phyloP scores from a whole-genome alignment of 169 alveolate species.

The Perkinsus marinus region DNA sequence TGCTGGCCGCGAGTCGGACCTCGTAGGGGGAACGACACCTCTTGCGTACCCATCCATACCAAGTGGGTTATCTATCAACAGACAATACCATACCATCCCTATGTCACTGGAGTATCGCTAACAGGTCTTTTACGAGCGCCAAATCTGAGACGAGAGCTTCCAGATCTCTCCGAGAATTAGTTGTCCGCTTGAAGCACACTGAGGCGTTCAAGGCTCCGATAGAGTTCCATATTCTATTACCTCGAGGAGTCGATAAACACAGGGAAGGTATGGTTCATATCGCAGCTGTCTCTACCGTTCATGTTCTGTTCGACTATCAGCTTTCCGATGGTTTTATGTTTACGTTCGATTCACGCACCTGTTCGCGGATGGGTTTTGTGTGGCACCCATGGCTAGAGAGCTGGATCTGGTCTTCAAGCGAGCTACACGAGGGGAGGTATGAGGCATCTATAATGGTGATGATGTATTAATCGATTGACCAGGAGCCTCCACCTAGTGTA shows the following conservation, averaged over 20 bases:
- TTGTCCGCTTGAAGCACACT: background rate
- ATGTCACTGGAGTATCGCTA: background rate
- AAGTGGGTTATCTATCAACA: background rate
- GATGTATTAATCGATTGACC: background rate
- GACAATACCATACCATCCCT: background rate
- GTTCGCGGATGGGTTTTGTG: background rate
- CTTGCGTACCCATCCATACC: background rate
- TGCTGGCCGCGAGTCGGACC: background rate
- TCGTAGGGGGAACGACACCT: background rate
- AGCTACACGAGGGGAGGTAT: background rate
- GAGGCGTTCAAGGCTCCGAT: background rate
- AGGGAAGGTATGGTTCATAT: background rate
- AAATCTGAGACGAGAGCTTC: background rate
- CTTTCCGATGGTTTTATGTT: background rate
- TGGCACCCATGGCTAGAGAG: background rate
- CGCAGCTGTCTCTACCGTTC: background rate
- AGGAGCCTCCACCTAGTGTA: background rate
- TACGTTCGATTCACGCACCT: background rate
- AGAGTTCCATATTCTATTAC: background rate
- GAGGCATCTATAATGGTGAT: background rate
- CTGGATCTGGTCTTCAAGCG: background rate
- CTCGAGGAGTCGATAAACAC: background rate
- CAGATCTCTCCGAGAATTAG: background rate
- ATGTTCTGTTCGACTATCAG: background rate
- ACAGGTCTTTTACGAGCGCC: background rate